Conservation (phyloP, 305 asterid genomes). For the Euphrasia arctica region DNA sequence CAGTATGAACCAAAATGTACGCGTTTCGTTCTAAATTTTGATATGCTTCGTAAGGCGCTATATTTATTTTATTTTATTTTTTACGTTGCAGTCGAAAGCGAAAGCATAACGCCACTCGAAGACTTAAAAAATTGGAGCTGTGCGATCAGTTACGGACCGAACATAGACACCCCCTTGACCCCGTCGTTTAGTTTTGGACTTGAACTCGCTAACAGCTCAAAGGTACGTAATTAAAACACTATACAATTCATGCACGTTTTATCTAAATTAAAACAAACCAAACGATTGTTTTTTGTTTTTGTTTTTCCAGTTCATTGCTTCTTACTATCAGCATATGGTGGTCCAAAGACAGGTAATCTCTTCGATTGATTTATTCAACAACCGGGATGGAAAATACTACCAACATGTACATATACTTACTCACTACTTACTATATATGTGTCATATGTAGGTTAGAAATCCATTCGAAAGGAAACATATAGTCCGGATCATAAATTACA, state of each 20-base stretch:
- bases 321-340: constrained; percentile 90
- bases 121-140: constrained; percentile 86
- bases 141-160: constrained; percentile 79
- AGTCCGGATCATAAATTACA: constrained; percentile 87
- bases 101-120: constrained; percentile 26
- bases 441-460: constrained; percentile 57
- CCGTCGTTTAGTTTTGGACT: constrained; percentile 92
- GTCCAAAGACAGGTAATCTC: constrained; percentile 83
- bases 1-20: no score
- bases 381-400: constrained; percentile 15
- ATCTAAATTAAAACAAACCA: not conserved
- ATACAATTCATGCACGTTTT: constrained; percentile 2
- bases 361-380: constrained; percentile 1
- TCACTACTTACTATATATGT: constrained; percentile 5
- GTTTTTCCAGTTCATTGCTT: constrained; percentile 78
- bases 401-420: constrained; percentile 5
- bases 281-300: constrained; percentile 28
- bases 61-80: no score
- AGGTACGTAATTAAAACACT: constrained; percentile 37
- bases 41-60: no score
- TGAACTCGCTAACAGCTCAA: constrained; percentile 69
- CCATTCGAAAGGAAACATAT: constrained; percentile 72
- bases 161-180: constrained; percentile 82
- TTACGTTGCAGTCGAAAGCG: constrained; percentile 52
- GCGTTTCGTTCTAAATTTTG: no score